Base-by-base conservation (phyloP, 164 flowering plant genomes). In the Kingdonia uniflora region DNA sequence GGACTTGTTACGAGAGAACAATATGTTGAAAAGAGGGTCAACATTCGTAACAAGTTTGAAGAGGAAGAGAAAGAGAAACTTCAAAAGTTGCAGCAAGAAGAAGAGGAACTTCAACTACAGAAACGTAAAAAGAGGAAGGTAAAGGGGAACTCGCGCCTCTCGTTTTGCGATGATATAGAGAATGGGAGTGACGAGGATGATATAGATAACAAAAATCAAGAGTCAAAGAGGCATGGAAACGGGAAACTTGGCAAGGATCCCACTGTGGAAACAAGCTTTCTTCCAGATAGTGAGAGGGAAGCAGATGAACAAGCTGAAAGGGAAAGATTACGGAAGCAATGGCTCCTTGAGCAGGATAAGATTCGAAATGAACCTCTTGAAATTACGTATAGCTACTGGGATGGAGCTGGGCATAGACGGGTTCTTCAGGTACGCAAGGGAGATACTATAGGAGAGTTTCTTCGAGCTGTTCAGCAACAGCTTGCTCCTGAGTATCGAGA, bases 241-340 rank as follows among this genome's bases (percentile, higher is more conserved):
- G 85, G 81, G 16, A 81, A 82, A 67, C 71, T 86, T 52, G 95
- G 96, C 44, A 92, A 92, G 73, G 97, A 92, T 65, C 99, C 99
- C 16, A 78, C 95, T 6, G 97, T 92, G 19, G 99, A 92, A 65
- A 92, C 99, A 24, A 81, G 95, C 65, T 92, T 92, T 67, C 67
- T 92, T 65, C 99, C 97, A 12, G 99, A 92, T 71, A 94, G 97
- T 75, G 96, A 89, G 84, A 77, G 99, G 48, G 99, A 94, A 78
- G 97, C 97, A 22, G 97, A 88, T 77, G 99, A 94, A 71, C 87
- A 88, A 77, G 96, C 96, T 62, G 99, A 94, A 57, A 78, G 99
- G 55, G 97, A 92, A 73, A 73, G 85, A 62, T 57, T 88, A 67
- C 77, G 75, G 62, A 82, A 72, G 67, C 95, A 82, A 62, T 92